These are phyloP conservation scores for Monosporascus sp. DNA, from an alignment of 2,329 filamentous ascomycete species.

Conservation along the genomic window DNA sequence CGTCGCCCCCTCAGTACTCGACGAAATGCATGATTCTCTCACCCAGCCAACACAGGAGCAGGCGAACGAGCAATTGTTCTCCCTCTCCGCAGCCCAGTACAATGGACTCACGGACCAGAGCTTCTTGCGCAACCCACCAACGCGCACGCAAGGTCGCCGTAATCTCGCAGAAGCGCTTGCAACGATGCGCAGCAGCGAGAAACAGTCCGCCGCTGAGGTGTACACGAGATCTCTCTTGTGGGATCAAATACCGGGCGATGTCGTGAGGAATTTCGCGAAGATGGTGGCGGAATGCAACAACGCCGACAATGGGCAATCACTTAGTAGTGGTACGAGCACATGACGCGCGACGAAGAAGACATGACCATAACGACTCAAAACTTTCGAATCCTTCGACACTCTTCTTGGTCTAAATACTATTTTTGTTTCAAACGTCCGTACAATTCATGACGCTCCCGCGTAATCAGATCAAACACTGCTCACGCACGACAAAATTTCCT, in stretches of 20 bases:
- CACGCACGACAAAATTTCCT: slow-evolving; percentile 26
- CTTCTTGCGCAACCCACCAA: slow-evolving; percentile 55
- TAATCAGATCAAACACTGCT: slow-evolving; percentile 27
- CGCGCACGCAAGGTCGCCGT: slow-evolving; percentile 56
- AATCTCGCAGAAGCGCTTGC: slow-evolving; percentile 77
- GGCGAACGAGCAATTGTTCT: slow-evolving; percentile 81
- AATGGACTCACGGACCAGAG: slow-evolving; percentile 74
- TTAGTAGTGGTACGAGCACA: slow-evolving; percentile 37
- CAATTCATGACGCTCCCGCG: slow-evolving; percentile 23
- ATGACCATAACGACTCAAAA: slow-evolving; percentile 27
- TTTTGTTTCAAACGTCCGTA: slow-evolving; percentile 23
- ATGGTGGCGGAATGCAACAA: slow-evolving; percentile 75
- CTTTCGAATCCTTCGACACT: slow-evolving; percentile 7
- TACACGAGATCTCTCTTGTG: slow-evolving; percentile 90
- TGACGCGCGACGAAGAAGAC: slow-evolving; percentile 33
- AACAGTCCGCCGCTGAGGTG: slow-evolving; percentile 75
- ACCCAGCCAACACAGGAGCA: slow-evolving; percentile 77
- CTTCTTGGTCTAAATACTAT: slow-evolving; percentile 9
- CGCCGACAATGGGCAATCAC: slow-evolving; percentile 34
- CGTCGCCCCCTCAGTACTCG: slow-evolving; percentile 55
- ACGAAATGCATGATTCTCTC: slow-evolving; percentile 62
- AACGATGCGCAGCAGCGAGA: slow-evolving; percentile 67
- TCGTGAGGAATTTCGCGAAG: slow-evolving; percentile 86
- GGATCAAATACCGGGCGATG: slow-evolving; percentile 88
- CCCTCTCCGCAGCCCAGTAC: slow-evolving; percentile 81